Percentiles rank a stretch among this genome's conserved stretches.
Evolutionary conservation across 768 basidiomycete species (phyloP).

Genomic region (Amanita phalloides): DNA sequence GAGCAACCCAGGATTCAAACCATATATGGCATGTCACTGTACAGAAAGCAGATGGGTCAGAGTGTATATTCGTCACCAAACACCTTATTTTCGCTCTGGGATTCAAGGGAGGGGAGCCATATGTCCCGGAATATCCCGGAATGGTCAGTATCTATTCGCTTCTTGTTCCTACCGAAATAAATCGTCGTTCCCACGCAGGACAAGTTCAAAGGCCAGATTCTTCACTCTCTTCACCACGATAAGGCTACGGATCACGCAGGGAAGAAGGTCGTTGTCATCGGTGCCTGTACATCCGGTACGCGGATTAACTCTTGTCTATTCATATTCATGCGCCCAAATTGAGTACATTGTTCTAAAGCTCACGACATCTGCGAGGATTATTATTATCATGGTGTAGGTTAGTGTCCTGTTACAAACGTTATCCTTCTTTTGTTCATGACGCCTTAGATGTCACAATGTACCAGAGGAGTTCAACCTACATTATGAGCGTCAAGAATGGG

Average conservation of each 20-base stretch:
- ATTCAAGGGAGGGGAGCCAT: constrained; percentile 33
- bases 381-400: constrained; percentile 31
- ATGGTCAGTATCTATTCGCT: constrained; percentile 20
- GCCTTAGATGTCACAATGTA: constrained; percentile 42
- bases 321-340: constrained; percentile 10
- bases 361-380: constrained; percentile 37
- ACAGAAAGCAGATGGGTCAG: constrained; percentile 20
- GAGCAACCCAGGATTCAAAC: constrained; percentile 21
- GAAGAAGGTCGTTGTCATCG: constrained; percentile 64
- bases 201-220: constrained; percentile 48
- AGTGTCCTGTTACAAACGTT: neutral
- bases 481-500: constrained; percentile 39
- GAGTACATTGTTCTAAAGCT: constrained; percentile 14
- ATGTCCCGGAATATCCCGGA: constrained; percentile 35
- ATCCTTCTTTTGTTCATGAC: neutral
- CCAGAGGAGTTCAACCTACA: constrained; percentile 49
- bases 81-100: constrained; percentile 47
- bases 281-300: constrained; percentile 49
- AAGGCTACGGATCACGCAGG: constrained; percentile 46
- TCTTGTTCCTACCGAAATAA: neutral
- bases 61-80: constrained; percentile 30
- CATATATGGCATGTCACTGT: constrained; percentile 34
- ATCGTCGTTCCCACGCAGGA: constrained; percentile 21
- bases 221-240: constrained; percentile 50
- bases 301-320: constrained; percentile 11